Conservation (phyloP, 208 protist species). For the Angomonas deanei region DNA sequence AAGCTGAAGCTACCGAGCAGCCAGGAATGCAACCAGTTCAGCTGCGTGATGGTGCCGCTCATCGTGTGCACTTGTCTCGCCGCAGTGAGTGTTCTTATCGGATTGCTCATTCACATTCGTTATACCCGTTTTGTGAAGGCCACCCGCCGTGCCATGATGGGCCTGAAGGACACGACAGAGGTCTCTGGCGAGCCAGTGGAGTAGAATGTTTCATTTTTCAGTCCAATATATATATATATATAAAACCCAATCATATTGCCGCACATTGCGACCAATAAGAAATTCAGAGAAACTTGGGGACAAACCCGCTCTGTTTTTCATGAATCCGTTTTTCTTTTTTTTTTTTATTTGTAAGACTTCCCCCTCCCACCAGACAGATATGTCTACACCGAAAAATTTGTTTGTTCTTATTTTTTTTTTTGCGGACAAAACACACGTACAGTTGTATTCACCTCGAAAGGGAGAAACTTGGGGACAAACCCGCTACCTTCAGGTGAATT, state of each 20-base stretch:
- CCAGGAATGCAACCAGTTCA: slow-evolving; percentile 23
- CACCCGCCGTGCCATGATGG: not conserved
- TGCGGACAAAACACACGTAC: too few relatives aligned
- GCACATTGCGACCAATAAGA: not conserved
- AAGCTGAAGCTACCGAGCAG: slow-evolving; percentile 15
- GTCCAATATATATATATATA: not conserved
- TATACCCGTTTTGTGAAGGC: slow-evolving; percentile 35
- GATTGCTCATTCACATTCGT: slow-evolving; percentile 30
- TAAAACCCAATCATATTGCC: too few relatives aligned
- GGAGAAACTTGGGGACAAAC: slow-evolving; percentile 26
- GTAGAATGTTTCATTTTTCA: not conserved
- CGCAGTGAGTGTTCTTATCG: slow-evolving; percentile 25
- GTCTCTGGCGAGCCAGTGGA: not conserved
- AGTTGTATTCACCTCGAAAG: not conserved
- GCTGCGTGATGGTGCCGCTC: slow-evolving; percentile 38
- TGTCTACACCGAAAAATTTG: not conserved
- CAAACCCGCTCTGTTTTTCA: slow-evolving; percentile 6
- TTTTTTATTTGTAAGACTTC: slow-evolving; percentile 10
- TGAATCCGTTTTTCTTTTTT: slow-evolving; percentile 2
- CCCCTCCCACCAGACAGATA: not conserved
- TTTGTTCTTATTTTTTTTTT: not conserved
- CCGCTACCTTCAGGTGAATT: slow-evolving; percentile 11
- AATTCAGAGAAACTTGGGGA: slow-evolving; percentile 6
- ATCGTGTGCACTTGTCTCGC: slow-evolving; percentile 35
- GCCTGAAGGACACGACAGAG: not conserved